These are phyloP conservation scores for Wickerhamiella occidentalis DNA, from an alignment of 805 yeast species.

Conservation along the genomic window DNA sequence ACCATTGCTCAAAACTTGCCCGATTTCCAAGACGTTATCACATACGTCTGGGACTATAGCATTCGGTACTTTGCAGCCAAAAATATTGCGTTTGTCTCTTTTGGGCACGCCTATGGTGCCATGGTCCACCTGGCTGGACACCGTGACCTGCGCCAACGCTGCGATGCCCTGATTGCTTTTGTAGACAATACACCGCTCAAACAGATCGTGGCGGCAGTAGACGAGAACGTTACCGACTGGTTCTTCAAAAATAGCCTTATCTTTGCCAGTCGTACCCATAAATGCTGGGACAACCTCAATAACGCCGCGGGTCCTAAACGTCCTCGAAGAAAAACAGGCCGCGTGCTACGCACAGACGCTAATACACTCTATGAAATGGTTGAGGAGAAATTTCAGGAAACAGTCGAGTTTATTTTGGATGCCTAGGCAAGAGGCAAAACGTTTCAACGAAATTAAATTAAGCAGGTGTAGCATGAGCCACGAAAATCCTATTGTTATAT, in stretches of 20 bases:
- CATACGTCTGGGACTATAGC: constrained; percentile 86
- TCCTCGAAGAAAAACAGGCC: constrained; percentile 84
- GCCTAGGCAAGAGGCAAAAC: too few relatives aligned
- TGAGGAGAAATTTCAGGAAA: constrained; percentile 74
- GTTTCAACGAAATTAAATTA: too few relatives aligned
- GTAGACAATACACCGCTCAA: constrained; percentile 57
- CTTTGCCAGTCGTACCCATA: constrained; percentile 61
- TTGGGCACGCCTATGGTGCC: constrained; percentile 82
- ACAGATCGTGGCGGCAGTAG: constrained; percentile 74
- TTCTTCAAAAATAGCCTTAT: constrained; percentile 74
- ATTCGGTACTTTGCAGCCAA: constrained; percentile 60
- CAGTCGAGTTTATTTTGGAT: constrained; percentile 54
- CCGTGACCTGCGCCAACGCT: constrained; percentile 51
- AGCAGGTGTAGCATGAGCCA: too few relatives aligned
- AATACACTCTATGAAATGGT: constrained; percentile 69
- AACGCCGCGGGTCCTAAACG: constrained; percentile 35
- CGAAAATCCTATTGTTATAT: too few relatives aligned
- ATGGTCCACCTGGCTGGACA: constrained; percentile 81
- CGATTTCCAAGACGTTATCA: constrained; percentile 56
- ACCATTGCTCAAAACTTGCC: constrained; percentile 23
- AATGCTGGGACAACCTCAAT: constrained; percentile 60
- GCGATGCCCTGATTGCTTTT: constrained; percentile 59
- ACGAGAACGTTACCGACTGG: constrained; percentile 87
- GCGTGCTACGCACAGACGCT: constrained; percentile 61
- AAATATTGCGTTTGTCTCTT: constrained; percentile 68